These are phyloP conservation scores for Grosmannia penicillata DNA, from an alignment of 2,329 filamentous ascomycete species.

Conservation along the genomic window DNA sequence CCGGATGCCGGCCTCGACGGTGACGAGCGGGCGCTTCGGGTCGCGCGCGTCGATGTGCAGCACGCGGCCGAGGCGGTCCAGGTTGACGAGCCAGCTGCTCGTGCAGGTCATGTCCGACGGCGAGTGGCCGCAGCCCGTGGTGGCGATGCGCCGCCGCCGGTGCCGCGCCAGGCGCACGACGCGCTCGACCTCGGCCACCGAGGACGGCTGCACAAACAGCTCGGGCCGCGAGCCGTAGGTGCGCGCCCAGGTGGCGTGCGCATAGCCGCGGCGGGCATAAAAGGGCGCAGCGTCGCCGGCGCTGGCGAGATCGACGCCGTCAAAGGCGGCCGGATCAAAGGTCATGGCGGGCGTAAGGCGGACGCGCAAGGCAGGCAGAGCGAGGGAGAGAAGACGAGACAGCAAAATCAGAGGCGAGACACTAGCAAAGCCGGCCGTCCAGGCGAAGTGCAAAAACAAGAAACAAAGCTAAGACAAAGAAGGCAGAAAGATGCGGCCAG, in stretches of 20 bases:
- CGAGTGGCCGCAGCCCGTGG: constrained; percentile 83
- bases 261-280: constrained; percentile 54
- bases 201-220: constrained; percentile 76
- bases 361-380: too few relatives aligned
- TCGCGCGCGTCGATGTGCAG: constrained; percentile 46
- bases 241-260: constrained; percentile 86
- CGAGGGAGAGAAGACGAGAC: not conserved
- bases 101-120: constrained; percentile 87
- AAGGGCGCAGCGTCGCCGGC: constrained; percentile 44
- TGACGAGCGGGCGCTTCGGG: constrained; percentile 32
- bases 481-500: too few relatives aligned
- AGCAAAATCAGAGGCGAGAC: too few relatives aligned
- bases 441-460: too few relatives aligned
- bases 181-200: constrained; percentile 69
- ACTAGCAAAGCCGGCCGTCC: too few relatives aligned
- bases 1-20: constrained; percentile 79
- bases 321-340: constrained; percentile 9
- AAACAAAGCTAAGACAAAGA: too few relatives aligned
- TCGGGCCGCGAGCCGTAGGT: constrained; percentile 84
- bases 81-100: constrained; percentile 85
- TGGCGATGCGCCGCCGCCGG: constrained; percentile 69
- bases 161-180: constrained; percentile 64
- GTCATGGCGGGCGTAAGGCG: not conserved
- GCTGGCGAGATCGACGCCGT: constrained; percentile 7
- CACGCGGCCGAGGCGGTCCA: constrained; percentile 68